Conservation (phyloP, 805 yeast genomes). For the Candida xiaguanensis region DNA sequence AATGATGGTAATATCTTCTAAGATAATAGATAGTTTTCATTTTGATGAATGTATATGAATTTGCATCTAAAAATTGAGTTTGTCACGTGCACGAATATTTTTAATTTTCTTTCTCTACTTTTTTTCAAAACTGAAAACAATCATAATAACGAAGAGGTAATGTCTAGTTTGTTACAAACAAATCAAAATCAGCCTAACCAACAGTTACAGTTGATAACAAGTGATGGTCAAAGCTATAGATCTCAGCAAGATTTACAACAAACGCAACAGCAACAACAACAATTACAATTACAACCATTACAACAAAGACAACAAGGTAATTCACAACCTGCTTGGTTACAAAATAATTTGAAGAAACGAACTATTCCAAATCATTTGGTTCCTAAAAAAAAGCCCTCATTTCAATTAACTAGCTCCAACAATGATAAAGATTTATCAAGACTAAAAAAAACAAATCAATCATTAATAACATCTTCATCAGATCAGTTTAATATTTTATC, state of each 20-base stretch:
- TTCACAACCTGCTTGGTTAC: conserved; percentile 35
- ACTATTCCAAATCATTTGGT: conserved; percentile 41
- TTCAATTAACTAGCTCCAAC: conserved; percentile 19
- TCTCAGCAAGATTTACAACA: background rate
- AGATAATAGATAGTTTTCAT: no score
- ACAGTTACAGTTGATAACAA: conserved; percentile 1
- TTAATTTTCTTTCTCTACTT: background rate
- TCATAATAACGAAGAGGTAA: background rate
- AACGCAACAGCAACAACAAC: conserved; percentile 2
- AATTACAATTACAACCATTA: background rate
- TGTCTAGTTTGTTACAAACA: background rate
- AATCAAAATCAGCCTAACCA: background rate
- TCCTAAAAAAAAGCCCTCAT: conserved; percentile 37
- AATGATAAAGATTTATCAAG: background rate
- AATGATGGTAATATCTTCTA: conserved; percentile 27
- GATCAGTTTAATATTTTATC: conserved; percentile 33
- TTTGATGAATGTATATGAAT: background rate
- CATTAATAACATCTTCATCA: background rate
- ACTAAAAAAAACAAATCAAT: background rate
- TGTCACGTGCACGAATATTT: background rate
- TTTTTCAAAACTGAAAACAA: background rate
- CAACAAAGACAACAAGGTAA: conserved; percentile 8
- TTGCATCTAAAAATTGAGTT: background rate
- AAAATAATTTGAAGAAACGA: conserved; percentile 25
- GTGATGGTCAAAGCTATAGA: background rate